Evolutionary conservation across 768 basidiomycete genomes (phyloP).

Genomic region (Trametes meyenii): DNA sequence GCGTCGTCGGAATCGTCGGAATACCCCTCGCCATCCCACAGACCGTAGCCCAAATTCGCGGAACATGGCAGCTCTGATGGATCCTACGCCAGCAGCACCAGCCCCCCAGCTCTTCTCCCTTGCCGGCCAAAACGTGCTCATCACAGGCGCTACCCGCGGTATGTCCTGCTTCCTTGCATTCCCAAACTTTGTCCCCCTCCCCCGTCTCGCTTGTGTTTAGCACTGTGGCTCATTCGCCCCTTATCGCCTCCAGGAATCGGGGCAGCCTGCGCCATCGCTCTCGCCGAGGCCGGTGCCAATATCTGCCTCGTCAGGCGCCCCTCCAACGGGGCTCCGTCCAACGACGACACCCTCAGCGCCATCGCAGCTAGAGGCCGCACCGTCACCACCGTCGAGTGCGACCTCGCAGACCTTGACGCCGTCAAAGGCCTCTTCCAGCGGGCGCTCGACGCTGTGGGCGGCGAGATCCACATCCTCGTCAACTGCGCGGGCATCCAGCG

Average conservation of each 20-base stretch:
- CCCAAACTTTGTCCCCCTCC: constrained; percentile 10
- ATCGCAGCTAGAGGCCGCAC: constrained; percentile 40
- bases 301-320: constrained; percentile 53
- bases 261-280: constrained; percentile 54
- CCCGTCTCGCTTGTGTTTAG: not conserved
- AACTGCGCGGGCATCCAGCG: constrained; percentile 71
- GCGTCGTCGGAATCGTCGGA: constrained; percentile 9
- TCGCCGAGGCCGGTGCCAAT: constrained; percentile 56
- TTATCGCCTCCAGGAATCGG: constrained; percentile 49
- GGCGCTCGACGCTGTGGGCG: constrained; percentile 53
- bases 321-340: constrained; percentile 26
- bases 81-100: constrained; percentile 51
- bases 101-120: constrained; percentile 69
- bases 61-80: constrained; percentile 42
- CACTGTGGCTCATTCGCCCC: constrained; percentile 6
- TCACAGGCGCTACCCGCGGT: constrained; percentile 84
- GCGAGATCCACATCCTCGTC: constrained; percentile 62
- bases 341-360: constrained; percentile 38
- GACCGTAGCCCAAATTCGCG: not conserved
- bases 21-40: not conserved
- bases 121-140: constrained; percentile 65
- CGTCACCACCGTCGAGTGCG: constrained; percentile 54
- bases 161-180: constrained; percentile 9
- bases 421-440: constrained; percentile 52
- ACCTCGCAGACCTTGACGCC: constrained; percentile 52